Conservation (phyloP, 2,329 filamentous ascomycete species). For the Gliomastix tumulicola region DNA sequence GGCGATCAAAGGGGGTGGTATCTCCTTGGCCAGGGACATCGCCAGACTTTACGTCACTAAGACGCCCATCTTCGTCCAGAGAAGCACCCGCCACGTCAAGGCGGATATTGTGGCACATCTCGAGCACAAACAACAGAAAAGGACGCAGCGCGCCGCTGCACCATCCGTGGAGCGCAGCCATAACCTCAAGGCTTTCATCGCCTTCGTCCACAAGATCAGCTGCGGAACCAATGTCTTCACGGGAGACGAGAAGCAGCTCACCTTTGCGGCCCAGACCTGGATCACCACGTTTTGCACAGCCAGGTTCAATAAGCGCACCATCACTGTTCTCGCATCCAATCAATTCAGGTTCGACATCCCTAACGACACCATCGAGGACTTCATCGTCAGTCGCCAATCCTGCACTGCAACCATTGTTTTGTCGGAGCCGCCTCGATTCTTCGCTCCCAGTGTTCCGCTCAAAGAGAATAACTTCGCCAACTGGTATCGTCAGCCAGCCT, state of each 20-base stretch:
- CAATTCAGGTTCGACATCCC: slow-evolving; percentile 36
- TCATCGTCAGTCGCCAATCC: slow-evolving; percentile 27
- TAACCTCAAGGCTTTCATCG: too few species aligned
- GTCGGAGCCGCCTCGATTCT: slow-evolving; percentile 42
- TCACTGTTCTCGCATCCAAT: slow-evolving; percentile 28
- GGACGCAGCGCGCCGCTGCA: neutral
- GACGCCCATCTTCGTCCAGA: slow-evolving; percentile 15
- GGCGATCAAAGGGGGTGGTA: neutral
- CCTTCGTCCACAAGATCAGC: slow-evolving; percentile 16
- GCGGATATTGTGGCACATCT: slow-evolving; percentile 16
- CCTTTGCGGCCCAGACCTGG: slow-evolving; percentile 34
- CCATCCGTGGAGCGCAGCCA: too few species aligned
- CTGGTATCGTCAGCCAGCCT: slow-evolving; percentile 14
- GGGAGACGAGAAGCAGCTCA: slow-evolving; percentile 17
- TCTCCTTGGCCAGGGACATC: slow-evolving; percentile 7
- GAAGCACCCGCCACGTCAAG: slow-evolving; percentile 24
- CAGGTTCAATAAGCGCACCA: slow-evolving; percentile 32
- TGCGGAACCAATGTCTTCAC: slow-evolving; percentile 43
- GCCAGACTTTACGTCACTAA: slow-evolving; percentile 21
- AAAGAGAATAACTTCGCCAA: too few species aligned
- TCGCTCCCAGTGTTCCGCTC: too few species aligned
- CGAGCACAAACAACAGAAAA: slow-evolving; percentile 12
- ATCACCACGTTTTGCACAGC: slow-evolving; percentile 17
- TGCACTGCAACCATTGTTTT: slow-evolving; percentile 42
- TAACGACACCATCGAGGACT: slow-evolving; percentile 38